These are phyloP conservation scores for Solanum sparsipilum DNA, from an alignment of 257 asterid species.

Conservation along the genomic window DNA sequence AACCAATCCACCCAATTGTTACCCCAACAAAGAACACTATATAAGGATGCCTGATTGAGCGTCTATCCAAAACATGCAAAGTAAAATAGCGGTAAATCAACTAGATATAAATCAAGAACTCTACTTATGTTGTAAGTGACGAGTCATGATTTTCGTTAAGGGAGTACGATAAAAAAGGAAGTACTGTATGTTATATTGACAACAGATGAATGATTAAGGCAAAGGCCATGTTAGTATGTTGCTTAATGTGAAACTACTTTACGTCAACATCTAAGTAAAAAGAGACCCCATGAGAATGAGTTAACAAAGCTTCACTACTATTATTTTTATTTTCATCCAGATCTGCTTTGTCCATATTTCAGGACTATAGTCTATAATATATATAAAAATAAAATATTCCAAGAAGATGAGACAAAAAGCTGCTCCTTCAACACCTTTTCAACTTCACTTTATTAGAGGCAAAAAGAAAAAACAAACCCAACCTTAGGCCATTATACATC, in stretches of 20 bases:
- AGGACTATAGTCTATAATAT: background rate
- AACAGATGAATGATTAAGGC: background rate
- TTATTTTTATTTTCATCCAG: background rate
- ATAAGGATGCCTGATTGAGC: background rate
- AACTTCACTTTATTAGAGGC: background rate
- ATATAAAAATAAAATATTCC: background rate
- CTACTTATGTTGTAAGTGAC: background rate
- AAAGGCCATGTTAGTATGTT: background rate
- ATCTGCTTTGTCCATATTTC: background rate
- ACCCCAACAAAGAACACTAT: background rate
- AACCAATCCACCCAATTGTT: background rate
- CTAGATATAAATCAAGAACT: background rate
- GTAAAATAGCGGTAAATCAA: background rate
- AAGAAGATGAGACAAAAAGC: slow-evolving; percentile 7
- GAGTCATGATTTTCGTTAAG: background rate
- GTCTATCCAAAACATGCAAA: background rate
- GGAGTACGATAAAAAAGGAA: too few relatives aligned
- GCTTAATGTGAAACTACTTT: background rate
- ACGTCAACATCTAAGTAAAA: background rate
- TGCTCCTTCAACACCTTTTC: background rate
- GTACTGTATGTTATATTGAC: background rate
- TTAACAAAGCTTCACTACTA: background rate
- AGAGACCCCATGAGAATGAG: background rate
- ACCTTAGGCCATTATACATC: background rate
- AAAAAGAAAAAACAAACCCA: background rate